phyloP scores from a whole-genome alignment of 331 rosid genomes.

The Malus hybrid region DNA sequence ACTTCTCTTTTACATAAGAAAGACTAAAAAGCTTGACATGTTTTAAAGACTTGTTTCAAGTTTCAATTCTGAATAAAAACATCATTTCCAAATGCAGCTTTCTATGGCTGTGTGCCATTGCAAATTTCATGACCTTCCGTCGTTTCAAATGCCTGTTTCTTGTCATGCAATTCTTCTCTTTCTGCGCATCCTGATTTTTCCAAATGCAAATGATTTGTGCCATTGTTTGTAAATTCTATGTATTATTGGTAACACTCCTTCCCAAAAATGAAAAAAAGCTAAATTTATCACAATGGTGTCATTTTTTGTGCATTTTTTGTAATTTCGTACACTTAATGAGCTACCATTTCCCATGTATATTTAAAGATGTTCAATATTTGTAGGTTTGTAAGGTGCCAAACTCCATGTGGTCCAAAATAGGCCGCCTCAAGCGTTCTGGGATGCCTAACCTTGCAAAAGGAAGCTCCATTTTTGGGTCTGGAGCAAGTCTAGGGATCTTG shows the following conservation, averaged over 20 bases:
- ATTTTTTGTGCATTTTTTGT: neutral
- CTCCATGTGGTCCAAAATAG: slow-evolving; percentile 86
- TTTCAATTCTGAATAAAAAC: neutral
- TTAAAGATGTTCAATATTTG: slow-evolving; percentile 11
- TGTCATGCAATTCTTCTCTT: neutral
- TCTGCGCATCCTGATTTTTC: slow-evolving; percentile 8
- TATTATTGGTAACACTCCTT: neutral
- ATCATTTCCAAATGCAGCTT: neutral
- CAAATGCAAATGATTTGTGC: neutral
- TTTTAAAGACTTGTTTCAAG: neutral
- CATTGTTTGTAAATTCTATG: neutral
- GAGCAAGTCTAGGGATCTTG: slow-evolving; percentile 89
- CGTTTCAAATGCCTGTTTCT: neutral
- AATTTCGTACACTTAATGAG: neutral
- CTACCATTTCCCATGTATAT: slow-evolving; percentile 1
- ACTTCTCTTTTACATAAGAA: neutral
- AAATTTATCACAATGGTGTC: no score
- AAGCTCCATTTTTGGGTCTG: slow-evolving; percentile 61
- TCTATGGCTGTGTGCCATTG: neutral
- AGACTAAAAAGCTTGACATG: neutral
- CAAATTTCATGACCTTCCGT: neutral
- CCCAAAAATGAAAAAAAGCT: neutral
- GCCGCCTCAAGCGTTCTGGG: slow-evolving; percentile 80
- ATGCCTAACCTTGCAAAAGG: slow-evolving; percentile 84
- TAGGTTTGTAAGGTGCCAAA: slow-evolving; percentile 76